Base-by-base conservation (phyloP, 2,329 filamentous ascomycete genomes). In the Trichoderma oligosporum region DNA sequence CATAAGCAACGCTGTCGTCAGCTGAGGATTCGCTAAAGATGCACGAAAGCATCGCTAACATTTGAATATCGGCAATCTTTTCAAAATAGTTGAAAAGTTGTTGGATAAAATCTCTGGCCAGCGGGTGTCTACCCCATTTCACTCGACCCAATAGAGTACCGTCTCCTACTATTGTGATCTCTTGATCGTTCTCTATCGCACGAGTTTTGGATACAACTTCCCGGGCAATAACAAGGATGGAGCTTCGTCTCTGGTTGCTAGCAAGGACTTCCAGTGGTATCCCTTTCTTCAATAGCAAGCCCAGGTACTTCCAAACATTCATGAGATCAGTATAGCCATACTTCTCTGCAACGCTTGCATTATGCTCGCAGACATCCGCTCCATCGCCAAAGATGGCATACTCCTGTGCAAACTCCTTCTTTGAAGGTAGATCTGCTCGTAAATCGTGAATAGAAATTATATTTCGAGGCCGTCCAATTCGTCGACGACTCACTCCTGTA, bases 351-450 rank as follows among this genome's bases (percentile, higher is more conserved):
- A 95, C 84, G 1, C 75, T 74, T 7, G 91, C 89, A 70, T 99
- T 99, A 65, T 95, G 87, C 42, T 82, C 78, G 71, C 93, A 97
- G 3, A 96, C 84, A 35, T 87, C 82, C n/a, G 85, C 82, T 1
- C 88, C 87, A 60, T 91, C 85, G 3, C 91, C 91, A 68, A 94
- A 92, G 12, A 97, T 88, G 22, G 81, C 82, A 71, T 97, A 99
- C 62, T 88, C 83, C 57, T 84, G 77, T 2, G 91, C 94, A 60
- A 97, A 81, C 55, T 84, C 80, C 59, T 81, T 81, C 69, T 91
- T 94, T 2, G 89, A 88, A 0, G 92, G 92, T n/a, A 96, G 74
- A 11, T 91, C 70, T 46, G 82, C 76, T 8, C 83, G 81, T 24
- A 95, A 70, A 61, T 90, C 80, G 65, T 92, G 81, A 36, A 97